Conservation (phyloP, 208 protist genomes). For the Crithidia expoeki region DNA sequence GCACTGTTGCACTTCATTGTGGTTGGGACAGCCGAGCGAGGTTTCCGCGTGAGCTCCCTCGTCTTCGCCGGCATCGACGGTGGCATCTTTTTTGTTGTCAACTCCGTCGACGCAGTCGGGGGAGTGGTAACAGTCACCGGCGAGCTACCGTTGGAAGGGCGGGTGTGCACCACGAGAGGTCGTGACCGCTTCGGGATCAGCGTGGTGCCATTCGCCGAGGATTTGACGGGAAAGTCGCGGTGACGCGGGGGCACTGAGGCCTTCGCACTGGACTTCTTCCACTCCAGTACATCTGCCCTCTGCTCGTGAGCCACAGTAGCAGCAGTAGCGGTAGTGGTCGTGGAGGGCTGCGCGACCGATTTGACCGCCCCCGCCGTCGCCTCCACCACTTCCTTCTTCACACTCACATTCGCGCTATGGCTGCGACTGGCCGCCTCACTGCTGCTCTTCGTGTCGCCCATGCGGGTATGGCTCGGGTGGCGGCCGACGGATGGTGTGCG, state of each 20-base stretch:
- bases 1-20: neutral
- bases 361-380: neutral
- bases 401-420: neutral
- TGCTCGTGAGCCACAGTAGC: no score
- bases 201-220: neutral
- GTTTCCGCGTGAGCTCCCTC: slow-evolving; percentile 5
- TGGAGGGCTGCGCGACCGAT: no score
- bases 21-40: neutral
- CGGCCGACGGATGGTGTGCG: slow-evolving; percentile 15
- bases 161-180: neutral
- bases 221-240: neutral
- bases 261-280: neutral
- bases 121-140: neutral
- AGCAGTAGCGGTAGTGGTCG: no score
- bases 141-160: neutral
- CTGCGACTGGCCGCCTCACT: slow-evolving; percentile 12
- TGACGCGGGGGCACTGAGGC: slow-evolving; percentile 5
- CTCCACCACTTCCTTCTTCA: neutral
- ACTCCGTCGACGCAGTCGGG: neutral
- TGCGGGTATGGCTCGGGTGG: slow-evolving; percentile 13
- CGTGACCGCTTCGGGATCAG: neutral
- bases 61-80: neutral
- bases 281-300: no score
- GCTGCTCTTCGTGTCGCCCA: slow-evolving; percentile 10
- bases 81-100: neutral